Evolutionary conservation across 148 eudicot species (phyloP), one percentile per base, ranked within the genome.

Genomic region (Chenopodium berlandieri): DNA sequence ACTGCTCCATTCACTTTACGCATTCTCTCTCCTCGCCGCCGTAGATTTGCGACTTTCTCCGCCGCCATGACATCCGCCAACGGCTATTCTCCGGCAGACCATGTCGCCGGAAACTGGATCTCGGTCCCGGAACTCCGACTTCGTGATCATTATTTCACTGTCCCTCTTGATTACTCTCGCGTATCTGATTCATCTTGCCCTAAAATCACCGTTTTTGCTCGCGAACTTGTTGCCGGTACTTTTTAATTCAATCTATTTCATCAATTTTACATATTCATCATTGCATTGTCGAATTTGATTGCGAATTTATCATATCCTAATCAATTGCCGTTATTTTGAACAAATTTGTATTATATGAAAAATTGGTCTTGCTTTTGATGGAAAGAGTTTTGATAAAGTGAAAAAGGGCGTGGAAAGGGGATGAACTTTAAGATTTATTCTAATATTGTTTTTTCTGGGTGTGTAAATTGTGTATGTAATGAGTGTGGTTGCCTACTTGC

Each of bases 61-160:
- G 5, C 89, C 81, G 5, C 89, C 85, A 64, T 86, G 91, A 79
- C 83, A 74, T 22, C 86, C 71, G 16, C 52, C 47, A 60, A 25
- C 46, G 82, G 23, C 75, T 71, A 60, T 32, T 80, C 85, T 0
- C 17, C 79, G 48, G 60, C 83, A 1, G 89, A 87, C 1, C 95
- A 93, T 81, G 78, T 62, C 71, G 30, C 86, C 82, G 93, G 96
- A 9, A 78, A 85, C 1, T 95, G 98, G 98, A 92, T 83, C 80
- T 91, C 98, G 32, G 90, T 91, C 70, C 97, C 99, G 75, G 98
- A 90, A 1, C 98, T 96, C 86, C 92, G 97, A 2, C 93, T 96
- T 13, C 92, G 99, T 8, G 95, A 91, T 85, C 99, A 96, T 79
- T 79, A 78, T 75, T 96, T 96, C 89, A 89, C 83, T 9, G 98